Evolutionary conservation across 2,329 filamentous ascomycete genomes (phyloP), one percentile per base, ranked within the genome.

Genomic region (Alternaria incomplexa): DNA sequence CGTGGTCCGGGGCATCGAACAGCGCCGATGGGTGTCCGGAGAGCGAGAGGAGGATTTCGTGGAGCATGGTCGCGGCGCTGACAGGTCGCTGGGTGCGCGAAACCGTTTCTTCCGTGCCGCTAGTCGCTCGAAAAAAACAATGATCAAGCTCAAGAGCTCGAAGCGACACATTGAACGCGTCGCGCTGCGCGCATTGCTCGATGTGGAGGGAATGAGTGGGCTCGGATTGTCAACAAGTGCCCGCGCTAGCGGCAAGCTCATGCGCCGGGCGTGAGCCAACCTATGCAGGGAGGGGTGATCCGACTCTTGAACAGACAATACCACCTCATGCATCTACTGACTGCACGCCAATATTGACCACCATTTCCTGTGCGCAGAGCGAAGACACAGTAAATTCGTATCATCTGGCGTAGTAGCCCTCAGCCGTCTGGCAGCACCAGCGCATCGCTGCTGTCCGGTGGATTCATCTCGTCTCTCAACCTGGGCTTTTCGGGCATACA

Each of bases 11-110:
- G 72, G 81, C 68, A 79, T 87, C 87, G 83, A 97, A 91, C 77
- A 98, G 88, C 70, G 93, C 91, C 68, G 95, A 97, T 68, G 92
- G 91, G 82, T 98, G 93, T 71, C 96, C 95, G 74, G 94, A 96
- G 81, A 98, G 90, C 80, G 94, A 95, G 81, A 99, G 90, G 81
- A 98, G 89, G 83, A 99, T 93, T 86, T 99, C 96, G 88, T 98
- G 96, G 80, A 99, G 92, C 96, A 99, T 99, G 72, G 74, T 58
- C 61, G 65, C 17, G 74, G 72, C n/a, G 59, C 53, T 20, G 56
- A 50, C 20, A 64, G 62, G 40, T 63, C 53, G 51, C 53, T 43
- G 23, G 59, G 55, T 56, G 58, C 62, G 25, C 53, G 63, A 13
- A 65, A 56, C 44, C 58, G 60, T 45, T 59, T 64, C 51, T 63